Evolutionary conservation across 2,329 filamentous ascomycete species (phyloP).

Genomic region (Colletotrichum somersetense): DNA sequence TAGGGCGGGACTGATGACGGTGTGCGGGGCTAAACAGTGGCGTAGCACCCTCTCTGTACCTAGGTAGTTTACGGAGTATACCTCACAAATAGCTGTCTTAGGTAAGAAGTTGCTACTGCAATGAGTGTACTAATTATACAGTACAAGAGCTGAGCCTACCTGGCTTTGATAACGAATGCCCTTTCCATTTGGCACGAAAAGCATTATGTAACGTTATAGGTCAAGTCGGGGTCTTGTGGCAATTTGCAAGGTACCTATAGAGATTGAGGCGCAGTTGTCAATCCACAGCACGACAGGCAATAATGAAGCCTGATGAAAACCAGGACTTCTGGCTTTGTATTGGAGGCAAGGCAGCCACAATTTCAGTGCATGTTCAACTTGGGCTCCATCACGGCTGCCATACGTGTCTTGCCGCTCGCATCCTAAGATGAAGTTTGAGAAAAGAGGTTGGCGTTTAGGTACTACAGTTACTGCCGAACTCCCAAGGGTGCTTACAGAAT

Average conservation of each 20-base stretch:
- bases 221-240: background rate
- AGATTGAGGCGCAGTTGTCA: background rate
- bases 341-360: background rate
- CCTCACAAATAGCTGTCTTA: background rate
- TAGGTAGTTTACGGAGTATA: background rate
- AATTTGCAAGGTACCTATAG: too few relatives aligned
- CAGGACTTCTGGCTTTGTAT: background rate
- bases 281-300: background rate
- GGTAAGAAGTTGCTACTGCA: background rate
- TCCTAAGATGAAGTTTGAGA: background rate
- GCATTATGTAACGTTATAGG: background rate
- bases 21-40: conserved; percentile 22
- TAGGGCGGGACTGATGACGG: conserved; percentile 10
- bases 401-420: background rate
- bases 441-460: background rate
- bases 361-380: background rate
- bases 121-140: background rate
- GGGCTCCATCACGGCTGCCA: too few relatives aligned
- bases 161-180: background rate
- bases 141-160: background rate
- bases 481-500: background rate
- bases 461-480: background rate
- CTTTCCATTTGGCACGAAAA: background rate
- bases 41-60: background rate
- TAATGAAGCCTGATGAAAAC: background rate